These are phyloP conservation scores for Daldinia sp. DNA, from an alignment of 2,329 filamentous ascomycete genomes.

Conservation along the genomic window DNA sequence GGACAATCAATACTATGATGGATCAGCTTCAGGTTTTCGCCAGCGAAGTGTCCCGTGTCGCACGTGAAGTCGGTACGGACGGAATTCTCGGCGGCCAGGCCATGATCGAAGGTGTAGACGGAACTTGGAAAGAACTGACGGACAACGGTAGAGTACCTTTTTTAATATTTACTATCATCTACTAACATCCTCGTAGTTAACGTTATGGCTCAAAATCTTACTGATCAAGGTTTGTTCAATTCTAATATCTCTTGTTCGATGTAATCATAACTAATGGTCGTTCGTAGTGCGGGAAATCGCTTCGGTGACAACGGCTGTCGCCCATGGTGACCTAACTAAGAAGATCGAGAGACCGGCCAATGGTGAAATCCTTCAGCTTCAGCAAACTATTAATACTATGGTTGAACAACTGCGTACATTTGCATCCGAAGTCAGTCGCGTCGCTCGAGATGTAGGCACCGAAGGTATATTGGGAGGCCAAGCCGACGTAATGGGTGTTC, in stretches of 20 bases:
- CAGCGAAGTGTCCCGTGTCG: slow-evolving; percentile 92
- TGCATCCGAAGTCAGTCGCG: slow-evolving; percentile 82
- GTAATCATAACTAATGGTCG: slow-evolving; percentile 10
- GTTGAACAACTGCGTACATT: slow-evolving; percentile 86
- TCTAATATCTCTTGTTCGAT: neutral
- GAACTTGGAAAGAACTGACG: slow-evolving; percentile 97
- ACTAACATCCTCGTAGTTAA: slow-evolving; percentile 64
- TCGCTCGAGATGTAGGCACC: slow-evolving; percentile 84
- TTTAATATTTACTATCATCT: slow-evolving; percentile 21
- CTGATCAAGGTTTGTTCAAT: slow-evolving; percentile 68
- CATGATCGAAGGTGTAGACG: slow-evolving; percentile 90
- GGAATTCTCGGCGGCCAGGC: slow-evolving; percentile 94
- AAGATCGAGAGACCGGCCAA: slow-evolving; percentile 84
- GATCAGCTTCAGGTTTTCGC: slow-evolving; percentile 97
- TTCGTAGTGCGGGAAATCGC: slow-evolving; percentile 80
- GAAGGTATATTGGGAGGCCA: slow-evolving; percentile 85
- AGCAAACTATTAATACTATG: slow-evolving; percentile 91
- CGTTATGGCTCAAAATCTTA: slow-evolving; percentile 84
- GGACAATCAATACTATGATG: slow-evolving; percentile 99
- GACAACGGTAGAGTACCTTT: slow-evolving; percentile 69
- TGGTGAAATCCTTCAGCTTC: slow-evolving; percentile 82
- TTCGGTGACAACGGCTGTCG: slow-evolving; percentile 83
- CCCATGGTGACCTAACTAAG: slow-evolving; percentile 82
- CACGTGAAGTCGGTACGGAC: slow-evolving; percentile 95
- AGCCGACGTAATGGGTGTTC: slow-evolving; percentile 82